These are phyloP conservation scores for Orbilia blumenaviensis DNA, from an alignment of 2,329 filamentous ascomycete genomes.

Conservation along the genomic window DNA sequence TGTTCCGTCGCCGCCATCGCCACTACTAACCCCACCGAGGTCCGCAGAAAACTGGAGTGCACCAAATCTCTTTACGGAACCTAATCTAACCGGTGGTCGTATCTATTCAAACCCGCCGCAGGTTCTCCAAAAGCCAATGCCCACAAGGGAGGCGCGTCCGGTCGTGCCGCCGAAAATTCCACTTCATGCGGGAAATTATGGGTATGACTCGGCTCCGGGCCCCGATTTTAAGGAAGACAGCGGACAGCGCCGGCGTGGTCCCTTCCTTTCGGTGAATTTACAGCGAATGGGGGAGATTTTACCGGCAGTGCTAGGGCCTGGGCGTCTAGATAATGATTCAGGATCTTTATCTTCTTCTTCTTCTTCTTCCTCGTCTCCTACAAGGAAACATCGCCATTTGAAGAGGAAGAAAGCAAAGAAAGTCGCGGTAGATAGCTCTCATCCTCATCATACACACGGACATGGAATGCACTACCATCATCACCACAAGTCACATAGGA, in stretches of 20 bases:
- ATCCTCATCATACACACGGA: neutral
- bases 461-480: neutral
- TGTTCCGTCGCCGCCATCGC: neutral
- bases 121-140: neutral
- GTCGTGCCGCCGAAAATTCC: slow-evolving; percentile 16
- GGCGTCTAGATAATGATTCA: neutral
- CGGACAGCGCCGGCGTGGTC: neutral
- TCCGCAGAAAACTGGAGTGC: neutral
- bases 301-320: neutral
- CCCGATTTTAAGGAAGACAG: neutral
- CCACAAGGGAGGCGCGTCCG: neutral
- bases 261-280: neutral
- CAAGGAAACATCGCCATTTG: neutral
- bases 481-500: neutral
- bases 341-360: too few relatives aligned
- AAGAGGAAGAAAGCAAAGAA: neutral
- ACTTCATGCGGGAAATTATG: neutral
- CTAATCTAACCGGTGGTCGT: neutral
- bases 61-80: too few relatives aligned
- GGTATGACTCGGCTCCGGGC: neutral
- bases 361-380: too few relatives aligned
- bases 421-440: neutral
- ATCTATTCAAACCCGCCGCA: neutral
- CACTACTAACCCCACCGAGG: neutral
- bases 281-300: neutral